Conservation (phyloP, 2,329 filamentous ascomycete species). For the Fusarium illudens region DNA sequence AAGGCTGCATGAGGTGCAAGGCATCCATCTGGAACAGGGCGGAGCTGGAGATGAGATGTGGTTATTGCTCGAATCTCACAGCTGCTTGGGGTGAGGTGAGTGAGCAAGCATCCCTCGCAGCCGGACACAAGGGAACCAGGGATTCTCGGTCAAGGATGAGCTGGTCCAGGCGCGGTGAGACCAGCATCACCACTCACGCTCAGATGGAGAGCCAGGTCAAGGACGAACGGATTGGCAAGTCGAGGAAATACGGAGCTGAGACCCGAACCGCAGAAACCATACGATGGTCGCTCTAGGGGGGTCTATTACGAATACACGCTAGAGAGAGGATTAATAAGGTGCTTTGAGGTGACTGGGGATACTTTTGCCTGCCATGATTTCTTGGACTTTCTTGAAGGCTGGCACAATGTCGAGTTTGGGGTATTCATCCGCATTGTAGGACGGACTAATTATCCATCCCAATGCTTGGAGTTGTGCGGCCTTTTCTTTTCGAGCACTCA, state of each 20-base stretch:
- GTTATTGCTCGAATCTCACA: background rate
- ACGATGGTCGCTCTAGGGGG: background rate
- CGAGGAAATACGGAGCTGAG: background rate
- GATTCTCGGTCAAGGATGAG: background rate
- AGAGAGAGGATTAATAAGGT: background rate
- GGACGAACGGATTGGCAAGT: slow-evolving; percentile 7
- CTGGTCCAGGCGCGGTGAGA: background rate
- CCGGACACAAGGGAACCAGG: background rate
- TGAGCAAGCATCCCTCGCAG: background rate
- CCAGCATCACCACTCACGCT: background rate
- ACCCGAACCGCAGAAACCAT: background rate
- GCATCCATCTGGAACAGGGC: background rate
- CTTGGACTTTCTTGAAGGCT: background rate
- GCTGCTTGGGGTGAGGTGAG: background rate
- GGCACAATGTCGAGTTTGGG: background rate
- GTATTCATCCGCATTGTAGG: background rate
- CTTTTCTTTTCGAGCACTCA: background rate
- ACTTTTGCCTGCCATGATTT: background rate
- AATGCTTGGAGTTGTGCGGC: background rate
- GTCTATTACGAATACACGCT: background rate
- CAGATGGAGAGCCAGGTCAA: background rate
- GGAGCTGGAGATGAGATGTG: background rate
- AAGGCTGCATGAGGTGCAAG: background rate
- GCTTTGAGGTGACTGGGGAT: background rate
- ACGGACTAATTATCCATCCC: no score